Evolutionary conservation across 306 rosid genomes (phyloP), one percentile per base, ranked within the genome.

Genomic region (Trifolium repens): DNA sequence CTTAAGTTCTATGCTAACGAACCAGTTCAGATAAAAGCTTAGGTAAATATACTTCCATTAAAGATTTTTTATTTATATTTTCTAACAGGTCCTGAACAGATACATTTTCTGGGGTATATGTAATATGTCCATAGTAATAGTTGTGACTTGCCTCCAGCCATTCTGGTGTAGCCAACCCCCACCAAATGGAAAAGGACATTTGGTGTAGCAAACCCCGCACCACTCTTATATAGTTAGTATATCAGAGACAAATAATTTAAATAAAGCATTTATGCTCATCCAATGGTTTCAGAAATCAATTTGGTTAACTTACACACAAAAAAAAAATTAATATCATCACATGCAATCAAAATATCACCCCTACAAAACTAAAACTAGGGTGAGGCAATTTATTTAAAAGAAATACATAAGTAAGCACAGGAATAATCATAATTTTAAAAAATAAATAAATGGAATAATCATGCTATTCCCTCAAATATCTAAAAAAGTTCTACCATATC

Each of bases 401-500:
- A 70, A 59, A 24, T 49, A 54, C 13, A 17, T 8, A 53, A 46
- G 70, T 9, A 71, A 50, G 67, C 76, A 37, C 58, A 30, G 69
- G 42, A 50, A 71, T 63, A 16, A 63, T 22, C 58, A 54, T 54
- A 52, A 16, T 16, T 52, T 52, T 1, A 50, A 50, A 16, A 52
- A n/a, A 52, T 6, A 50, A 52, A 14, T 5, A 49, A 5, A 52
- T n/a, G 58, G 32, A 58, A 58, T 26, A 19, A 58, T 42, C 42
- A 62, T 47, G 55, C 30, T 47, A 66, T 58, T 44, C 59, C 72
- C 69, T 44, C 78, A 71, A 44, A 54, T 42, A 63, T 66, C 32
- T 46, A 59, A 32, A 70, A 55, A 3, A 9, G 15, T 4, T 55
- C 62, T 9, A 19, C 7, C 14, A 55, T 9, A 19, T 22, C 62